Base-by-base conservation (phyloP, 148 eudicot species). In the Camellia sinensis region DNA sequence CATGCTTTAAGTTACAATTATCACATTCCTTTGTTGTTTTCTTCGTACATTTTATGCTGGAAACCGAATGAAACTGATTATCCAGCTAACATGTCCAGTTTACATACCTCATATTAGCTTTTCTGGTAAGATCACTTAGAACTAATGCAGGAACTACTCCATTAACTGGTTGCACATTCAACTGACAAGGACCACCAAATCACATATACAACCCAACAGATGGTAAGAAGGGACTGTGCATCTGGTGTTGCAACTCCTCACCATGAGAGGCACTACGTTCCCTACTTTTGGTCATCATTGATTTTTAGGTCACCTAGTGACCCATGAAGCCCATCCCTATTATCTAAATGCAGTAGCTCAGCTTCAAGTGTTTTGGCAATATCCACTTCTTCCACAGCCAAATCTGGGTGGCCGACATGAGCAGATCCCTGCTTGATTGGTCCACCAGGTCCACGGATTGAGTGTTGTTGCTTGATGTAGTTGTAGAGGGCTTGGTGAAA, bases 401-500 rank as follows among this genome's bases (percentile, higher is more conserved):
- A 71, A 57, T 86, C 87, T 18, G 91, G 91, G 43, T 88, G 61
- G 52, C 53, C 82, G 19, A 90, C 93, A 79, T 87, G 93, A 71
- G 88, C 86, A 12, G 93, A 90, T 71, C 89, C 88, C 64, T 85
- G 89, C 81, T 77, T 85, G 11, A 78, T n/a, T 7, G 86, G 89
- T 77, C 67, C 70, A 21, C 21, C 74, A 21, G 80, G 85, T 64
- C 79, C 77, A 13, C 65, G 66, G 13, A 81, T 60, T 68, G 73
- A 44, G 19, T 78, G 79, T 77, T 88, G 91, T 81, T 90, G 77
- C 82, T 87, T 85, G 7, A 88, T 87, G 82, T 88, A 86, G 78
- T 83, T 72, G 83, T 90, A 90, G 48, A 87, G 80, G 75, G 85
- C 83, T 72, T 88, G 89, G 76, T 90, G 91, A 67, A 88, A 90